Evolutionary conservation across 257 asterid species (phyloP).

Genomic region (Ligustrum vulgare): DNA sequence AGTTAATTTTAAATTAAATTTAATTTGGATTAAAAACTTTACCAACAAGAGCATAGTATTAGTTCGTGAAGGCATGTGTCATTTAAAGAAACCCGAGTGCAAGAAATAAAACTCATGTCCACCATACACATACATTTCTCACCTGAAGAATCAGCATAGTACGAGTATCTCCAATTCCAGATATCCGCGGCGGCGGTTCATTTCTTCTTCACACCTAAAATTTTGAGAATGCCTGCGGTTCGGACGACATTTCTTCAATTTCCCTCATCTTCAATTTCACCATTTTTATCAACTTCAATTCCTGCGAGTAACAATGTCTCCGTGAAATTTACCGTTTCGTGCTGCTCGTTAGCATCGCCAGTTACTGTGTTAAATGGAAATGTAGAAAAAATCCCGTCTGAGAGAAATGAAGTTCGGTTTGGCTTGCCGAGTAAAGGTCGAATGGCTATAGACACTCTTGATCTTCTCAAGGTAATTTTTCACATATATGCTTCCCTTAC

Average conservation of each 20-base stretch:
- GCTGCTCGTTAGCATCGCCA: conserved; percentile 34
- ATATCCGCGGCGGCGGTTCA: not conserved
- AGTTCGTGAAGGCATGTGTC: too few species aligned
- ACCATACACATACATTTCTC: not conserved
- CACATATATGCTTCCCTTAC: not conserved
- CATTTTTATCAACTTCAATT: conserved; percentile 26
- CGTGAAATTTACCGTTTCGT: not conserved
- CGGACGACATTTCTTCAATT: conserved; percentile 36
- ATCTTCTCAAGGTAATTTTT: conserved; percentile 73
- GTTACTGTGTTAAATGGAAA: conserved; percentile 52
- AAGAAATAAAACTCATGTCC: not conserved
- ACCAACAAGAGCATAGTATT: too few species aligned
- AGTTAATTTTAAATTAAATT: too few species aligned
- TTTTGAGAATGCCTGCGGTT: conserved; percentile 26
- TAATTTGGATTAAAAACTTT: too few species aligned
- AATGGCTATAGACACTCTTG: conserved; percentile 89
- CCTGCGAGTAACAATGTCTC: conserved; percentile 15
- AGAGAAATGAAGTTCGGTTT: conserved; percentile 70
- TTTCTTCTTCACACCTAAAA: not conserved
- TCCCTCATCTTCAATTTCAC: conserved; percentile 28
- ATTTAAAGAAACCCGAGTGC: not conserved
- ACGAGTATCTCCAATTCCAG: not conserved
- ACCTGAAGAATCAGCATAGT: not conserved
- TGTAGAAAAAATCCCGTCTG: conserved; percentile 35
- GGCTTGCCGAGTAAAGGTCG: conserved; percentile 99